These are phyloP conservation scores for Auriscalpium vulgare DNA, from an alignment of 768 basidiomycete species.

Conservation along the genomic window DNA sequence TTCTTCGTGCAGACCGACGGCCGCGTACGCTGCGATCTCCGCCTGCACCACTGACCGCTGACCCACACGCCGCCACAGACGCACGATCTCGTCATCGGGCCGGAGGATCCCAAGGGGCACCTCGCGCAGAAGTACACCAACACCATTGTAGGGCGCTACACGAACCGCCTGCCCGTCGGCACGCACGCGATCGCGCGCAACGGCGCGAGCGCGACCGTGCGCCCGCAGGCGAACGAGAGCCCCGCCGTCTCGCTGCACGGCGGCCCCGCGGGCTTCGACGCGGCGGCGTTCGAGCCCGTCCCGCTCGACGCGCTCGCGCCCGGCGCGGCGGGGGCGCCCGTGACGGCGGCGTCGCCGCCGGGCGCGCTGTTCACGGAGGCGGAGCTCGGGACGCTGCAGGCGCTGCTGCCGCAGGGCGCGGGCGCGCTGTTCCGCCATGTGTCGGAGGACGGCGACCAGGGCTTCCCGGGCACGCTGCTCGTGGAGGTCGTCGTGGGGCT, in stretches of 20 bases:
- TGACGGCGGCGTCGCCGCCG: neutral
- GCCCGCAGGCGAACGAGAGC: conserved; percentile 16
- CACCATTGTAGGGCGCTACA: conserved; percentile 63
- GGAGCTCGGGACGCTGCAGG: conserved; percentile 40
- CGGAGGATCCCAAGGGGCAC: conserved; percentile 55
- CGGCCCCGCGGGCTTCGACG: conserved; percentile 60
- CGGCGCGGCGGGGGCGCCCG: conserved; percentile 17
- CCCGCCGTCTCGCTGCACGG: conserved; percentile 64
- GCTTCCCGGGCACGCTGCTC: conserved; percentile 54
- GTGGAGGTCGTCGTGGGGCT: conserved; percentile 36
- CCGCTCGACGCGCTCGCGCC: conserved; percentile 24
- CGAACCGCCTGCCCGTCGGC: conserved; percentile 65
- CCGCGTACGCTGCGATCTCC: conserved; percentile 32
- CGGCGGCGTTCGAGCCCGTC: conserved; percentile 43
- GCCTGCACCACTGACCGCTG: neutral
- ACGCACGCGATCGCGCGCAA: conserved; percentile 37
- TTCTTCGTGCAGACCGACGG: conserved; percentile 60
- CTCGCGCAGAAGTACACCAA: conserved; percentile 60
- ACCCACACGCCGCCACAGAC: conserved; percentile 32
- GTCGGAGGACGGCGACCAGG: conserved; percentile 62
- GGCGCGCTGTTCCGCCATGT: conserved; percentile 49
- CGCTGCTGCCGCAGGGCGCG: conserved; percentile 22
- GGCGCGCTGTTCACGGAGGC: conserved; percentile 45
- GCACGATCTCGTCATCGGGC: conserved; percentile 71
- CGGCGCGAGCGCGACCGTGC: conserved; percentile 34